Conservation (phyloP, 495 filamentous ascomycete species). For the Penicillium atrosanguineum region DNA sequence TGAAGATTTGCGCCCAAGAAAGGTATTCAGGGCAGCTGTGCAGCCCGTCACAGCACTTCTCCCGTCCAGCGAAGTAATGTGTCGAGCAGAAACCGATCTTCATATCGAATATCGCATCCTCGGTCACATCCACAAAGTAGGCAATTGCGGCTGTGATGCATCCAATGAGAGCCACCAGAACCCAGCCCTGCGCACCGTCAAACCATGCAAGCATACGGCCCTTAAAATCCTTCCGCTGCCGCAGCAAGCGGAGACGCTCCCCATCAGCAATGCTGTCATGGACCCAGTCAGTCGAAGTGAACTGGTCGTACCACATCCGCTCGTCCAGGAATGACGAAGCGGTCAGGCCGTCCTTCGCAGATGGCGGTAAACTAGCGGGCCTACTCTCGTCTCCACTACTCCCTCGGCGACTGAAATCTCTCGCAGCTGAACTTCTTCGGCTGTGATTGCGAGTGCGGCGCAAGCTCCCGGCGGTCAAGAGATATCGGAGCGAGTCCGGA, state of each 20-base stretch:
- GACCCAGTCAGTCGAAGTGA: constrained; percentile 98
- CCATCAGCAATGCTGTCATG: constrained; percentile 96
- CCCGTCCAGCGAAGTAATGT: constrained; percentile 69
- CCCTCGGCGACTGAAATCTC: constrained; percentile 50
- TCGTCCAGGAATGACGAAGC: constrained; percentile 66
- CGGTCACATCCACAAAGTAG: constrained; percentile 85
- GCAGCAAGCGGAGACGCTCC: constrained; percentile 77
- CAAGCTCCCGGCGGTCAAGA: constrained; percentile 39
- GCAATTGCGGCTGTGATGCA: constrained; percentile 82
- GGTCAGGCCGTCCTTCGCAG: constrained; percentile 55
- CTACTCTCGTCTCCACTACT: constrained; percentile 32
- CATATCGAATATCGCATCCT: constrained; percentile 79
- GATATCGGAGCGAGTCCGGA: constrained; percentile 32
- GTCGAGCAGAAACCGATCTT: constrained; percentile 84
- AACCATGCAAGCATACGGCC: constrained; percentile 74
- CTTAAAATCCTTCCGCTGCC: constrained; percentile 77
- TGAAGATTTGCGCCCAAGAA: constrained; percentile 70
- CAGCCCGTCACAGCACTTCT: constrained; percentile 71
- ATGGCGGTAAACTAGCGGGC: constrained; percentile 45
- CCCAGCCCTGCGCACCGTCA: constrained; percentile 92
- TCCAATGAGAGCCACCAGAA: constrained; percentile 87
- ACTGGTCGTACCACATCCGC: constrained; percentile 97
- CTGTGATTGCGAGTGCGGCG: constrained; percentile 61
- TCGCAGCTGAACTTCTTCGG: constrained; percentile 60
- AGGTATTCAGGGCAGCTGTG: constrained; percentile 66